Evolutionary conservation across 192 early-diverging fungal species (phyloP), one percentile per base, ranked within the genome.

Genomic region (Dissophora ornata): DNA sequence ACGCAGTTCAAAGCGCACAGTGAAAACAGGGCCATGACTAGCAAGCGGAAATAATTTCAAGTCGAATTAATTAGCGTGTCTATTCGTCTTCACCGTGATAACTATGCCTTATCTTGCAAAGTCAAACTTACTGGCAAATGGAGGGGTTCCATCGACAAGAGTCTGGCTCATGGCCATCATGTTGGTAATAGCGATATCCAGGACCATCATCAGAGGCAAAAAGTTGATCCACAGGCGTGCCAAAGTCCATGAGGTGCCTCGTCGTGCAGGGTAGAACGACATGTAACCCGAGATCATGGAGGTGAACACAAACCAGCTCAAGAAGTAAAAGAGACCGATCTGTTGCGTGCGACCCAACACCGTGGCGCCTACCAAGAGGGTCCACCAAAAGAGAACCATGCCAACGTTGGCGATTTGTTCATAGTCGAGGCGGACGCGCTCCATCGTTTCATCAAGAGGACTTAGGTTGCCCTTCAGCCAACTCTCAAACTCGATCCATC

Each of bases 121-220:
- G n/a, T 10, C 18, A 18, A 22, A 57, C 73, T 73, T 81, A 85
- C 84, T 75, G 9, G 80, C 65, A 53, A 75, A 64, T 45, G 83
- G 75, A 24, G 85, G 82, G 7, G 85, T 83, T 28, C 85, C 85
- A 41, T 86, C 85, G 32, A 83, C 82, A 50, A 80, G 69, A 5
- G 82, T 84, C 41, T 84, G 82, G n/a, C 81, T 65, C 69, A 86
- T 69, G 11, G 78, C 81, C 28, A 84, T 80, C 38, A 86, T 79
- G 9, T 48, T 38, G 4, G 82, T 44, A 15, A 80, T 67, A 3
- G 69, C 65, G 28, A 86, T 19, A 49, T 86, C 85, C 18, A 80
- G 44, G 25, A 82, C 53, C 57, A 86, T 71, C 16, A 62, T 60
- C 22, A 79, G 26, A 6, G 82, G 81, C 18, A 83, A 9, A 15